A percentile compares a stretch with the other conserved stretches of the same genome.
phyloP scores from a whole-genome alignment of 805 yeast genomes.

The Candida koratica region DNA sequence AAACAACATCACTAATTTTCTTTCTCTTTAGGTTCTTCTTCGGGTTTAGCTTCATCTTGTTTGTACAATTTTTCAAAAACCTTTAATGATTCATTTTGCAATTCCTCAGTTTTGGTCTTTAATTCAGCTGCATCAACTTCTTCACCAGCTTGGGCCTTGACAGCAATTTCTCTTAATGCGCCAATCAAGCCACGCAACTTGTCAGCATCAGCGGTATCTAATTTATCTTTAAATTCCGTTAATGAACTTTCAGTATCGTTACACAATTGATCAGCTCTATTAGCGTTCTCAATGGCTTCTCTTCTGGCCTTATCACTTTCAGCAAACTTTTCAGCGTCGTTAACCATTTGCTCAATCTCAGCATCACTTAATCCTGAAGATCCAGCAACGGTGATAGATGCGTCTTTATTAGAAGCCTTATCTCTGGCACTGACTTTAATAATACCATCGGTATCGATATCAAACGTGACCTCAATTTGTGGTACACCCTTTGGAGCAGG shows the following conservation, averaged over 20 bases:
- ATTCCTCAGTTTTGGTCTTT: conserved; percentile 69
- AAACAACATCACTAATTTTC: conserved; percentile 3
- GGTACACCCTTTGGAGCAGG: conserved; percentile 95
- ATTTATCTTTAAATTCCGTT: conserved; percentile 46
- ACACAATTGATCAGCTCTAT: conserved; percentile 77
- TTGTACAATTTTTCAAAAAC: conserved; percentile 64
- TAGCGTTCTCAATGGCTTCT: conserved; percentile 79
- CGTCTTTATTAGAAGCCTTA: conserved; percentile 89
- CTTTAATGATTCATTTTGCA: conserved; percentile 71
- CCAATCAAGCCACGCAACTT: conserved; percentile 49
- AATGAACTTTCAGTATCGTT: conserved; percentile 47
- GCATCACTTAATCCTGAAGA: conserved; percentile 87
- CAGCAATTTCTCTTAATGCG: conserved; percentile 60
- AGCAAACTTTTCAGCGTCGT: conserved; percentile 84
- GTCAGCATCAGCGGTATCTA: conserved; percentile 44
- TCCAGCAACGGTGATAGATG: conserved; percentile 94
- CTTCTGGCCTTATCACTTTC: conserved; percentile 84
- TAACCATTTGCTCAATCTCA: conserved; percentile 88
- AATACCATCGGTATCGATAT: conserved; percentile 96
- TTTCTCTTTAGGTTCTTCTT: conserved; percentile 24
- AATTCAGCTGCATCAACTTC: conserved; percentile 60
- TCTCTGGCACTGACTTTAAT: conserved; percentile 93
- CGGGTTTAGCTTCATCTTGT: conserved; percentile 24
- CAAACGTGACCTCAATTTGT: conserved; percentile 91
- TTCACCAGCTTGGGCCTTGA: conserved; percentile 60